A percentile compares a stretch with the other conserved stretches of the same genome.
Conservation (phyloP, 2,329 filamentous ascomycete species). For the Hirsutella thompsonii region DNA sequence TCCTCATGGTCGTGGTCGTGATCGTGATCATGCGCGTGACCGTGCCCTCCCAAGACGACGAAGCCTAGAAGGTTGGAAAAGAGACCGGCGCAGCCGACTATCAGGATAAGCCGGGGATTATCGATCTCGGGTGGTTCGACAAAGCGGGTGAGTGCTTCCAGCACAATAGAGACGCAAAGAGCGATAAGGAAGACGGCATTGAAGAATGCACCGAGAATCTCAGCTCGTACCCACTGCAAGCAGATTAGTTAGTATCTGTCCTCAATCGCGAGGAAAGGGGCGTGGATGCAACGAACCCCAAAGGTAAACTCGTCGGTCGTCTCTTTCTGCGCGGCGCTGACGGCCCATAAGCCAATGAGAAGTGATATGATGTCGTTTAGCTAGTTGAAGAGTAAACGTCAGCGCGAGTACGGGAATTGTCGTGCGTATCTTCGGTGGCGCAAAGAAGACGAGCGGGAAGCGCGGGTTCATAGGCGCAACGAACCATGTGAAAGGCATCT, state of each 20-base stretch:
- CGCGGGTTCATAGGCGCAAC: constrained; percentile 13
- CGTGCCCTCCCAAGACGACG: constrained; percentile 84
- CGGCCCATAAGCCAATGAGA: constrained; percentile 86
- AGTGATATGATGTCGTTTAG: constrained; percentile 96
- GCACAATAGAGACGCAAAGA: constrained; percentile 87
- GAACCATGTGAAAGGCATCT: constrained; percentile 95
- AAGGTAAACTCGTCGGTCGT: constrained; percentile 91
- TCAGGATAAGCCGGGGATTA: constrained; percentile 75
- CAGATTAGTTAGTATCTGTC: constrained; percentile 8
- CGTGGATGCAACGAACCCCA: constrained; percentile 46
- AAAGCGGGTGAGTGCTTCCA: constrained; percentile 87
- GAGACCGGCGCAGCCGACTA: constrained; percentile 78
- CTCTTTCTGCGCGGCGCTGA: constrained; percentile 73
- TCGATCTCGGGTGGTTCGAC: constrained; percentile 80
- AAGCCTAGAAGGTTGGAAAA: constrained; percentile 82
- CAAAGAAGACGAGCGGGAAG: background rate
- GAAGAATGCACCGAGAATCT: constrained; percentile 90
- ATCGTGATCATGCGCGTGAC: constrained; percentile 60
- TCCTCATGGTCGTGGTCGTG: constrained; percentile 37
- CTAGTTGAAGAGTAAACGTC: constrained; percentile 24
- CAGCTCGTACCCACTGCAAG: constrained; percentile 79
- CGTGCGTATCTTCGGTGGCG: background rate
- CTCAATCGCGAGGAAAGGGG: background rate
- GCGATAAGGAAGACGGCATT: constrained; percentile 97
- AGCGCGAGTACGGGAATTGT: background rate